Evolutionary conservation across 495 filamentous ascomycete genomes (phyloP).

Genomic region (Penicillium desertorum): DNA sequence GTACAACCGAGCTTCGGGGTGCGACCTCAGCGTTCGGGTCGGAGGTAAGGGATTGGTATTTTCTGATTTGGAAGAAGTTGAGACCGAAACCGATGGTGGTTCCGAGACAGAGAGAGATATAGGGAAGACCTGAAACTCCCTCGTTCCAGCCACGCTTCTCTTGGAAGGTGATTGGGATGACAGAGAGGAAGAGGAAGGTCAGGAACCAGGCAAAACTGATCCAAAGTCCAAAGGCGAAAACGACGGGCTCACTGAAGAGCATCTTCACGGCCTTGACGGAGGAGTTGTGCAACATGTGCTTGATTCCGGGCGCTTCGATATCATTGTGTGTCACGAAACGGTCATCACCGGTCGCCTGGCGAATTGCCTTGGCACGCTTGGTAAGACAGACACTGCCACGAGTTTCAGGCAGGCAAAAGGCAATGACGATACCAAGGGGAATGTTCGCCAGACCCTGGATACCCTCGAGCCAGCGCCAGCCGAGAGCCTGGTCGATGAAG

Average conservation of each 20-base stretch:
- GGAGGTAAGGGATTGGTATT: slow-evolving; percentile 62
- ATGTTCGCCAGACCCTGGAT: slow-evolving; percentile 71
- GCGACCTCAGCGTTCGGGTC: slow-evolving; percentile 54
- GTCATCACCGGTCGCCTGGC: slow-evolving; percentile 57
- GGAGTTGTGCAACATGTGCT: slow-evolving; percentile 41
- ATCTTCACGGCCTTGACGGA: slow-evolving; percentile 62
- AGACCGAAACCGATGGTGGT: slow-evolving; percentile 60
- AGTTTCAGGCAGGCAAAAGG: slow-evolving; percentile 65
- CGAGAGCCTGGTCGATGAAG: slow-evolving; percentile 63
- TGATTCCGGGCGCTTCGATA: slow-evolving; percentile 38
- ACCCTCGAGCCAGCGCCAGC: slow-evolving; percentile 83
- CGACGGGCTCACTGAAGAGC: slow-evolving; percentile 71
- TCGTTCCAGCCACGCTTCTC: slow-evolving; percentile 65
- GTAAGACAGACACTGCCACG: slow-evolving; percentile 59
- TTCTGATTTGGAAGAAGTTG: slow-evolving; percentile 55
- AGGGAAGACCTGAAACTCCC: slow-evolving; percentile 69
- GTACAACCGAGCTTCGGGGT: slow-evolving; percentile 55
- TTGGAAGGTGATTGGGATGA: slow-evolving; percentile 70
- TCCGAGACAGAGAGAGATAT: slow-evolving; percentile 67
- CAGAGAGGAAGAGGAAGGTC: slow-evolving; percentile 74
- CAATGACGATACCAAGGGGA: slow-evolving; percentile 53
- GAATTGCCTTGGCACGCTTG: slow-evolving; percentile 60
- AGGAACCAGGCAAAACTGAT: slow-evolving; percentile 73
- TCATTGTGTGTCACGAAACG: slow-evolving; percentile 70
- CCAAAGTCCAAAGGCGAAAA: slow-evolving; percentile 70